Percentiles rank a stretch among this genome's conserved stretches.
These are phyloP conservation scores for Lizonia empirigonia DNA, from an alignment of 2,329 filamentous ascomycete species.

Conservation along the genomic window DNA sequence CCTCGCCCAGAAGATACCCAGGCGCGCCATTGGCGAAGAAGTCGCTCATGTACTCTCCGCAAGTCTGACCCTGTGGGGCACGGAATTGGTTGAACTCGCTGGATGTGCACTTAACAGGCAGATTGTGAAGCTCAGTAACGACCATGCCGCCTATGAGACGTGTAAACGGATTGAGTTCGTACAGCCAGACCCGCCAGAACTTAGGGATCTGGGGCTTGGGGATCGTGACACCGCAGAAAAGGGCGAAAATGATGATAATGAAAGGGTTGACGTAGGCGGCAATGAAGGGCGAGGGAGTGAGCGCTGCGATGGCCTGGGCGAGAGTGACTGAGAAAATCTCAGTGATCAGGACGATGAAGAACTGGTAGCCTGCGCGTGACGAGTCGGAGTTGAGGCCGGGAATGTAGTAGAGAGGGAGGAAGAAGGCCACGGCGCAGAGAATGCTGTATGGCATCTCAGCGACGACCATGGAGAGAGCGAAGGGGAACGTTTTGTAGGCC, in stretches of 20 bases:
- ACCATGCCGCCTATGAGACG: conserved; percentile 81
- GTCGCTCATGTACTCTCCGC: conserved; percentile 74
- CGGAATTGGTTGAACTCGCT: conserved; percentile 71
- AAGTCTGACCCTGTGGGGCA: conserved; percentile 68
- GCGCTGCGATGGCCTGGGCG: conserved; percentile 72
- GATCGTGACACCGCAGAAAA: conserved; percentile 89
- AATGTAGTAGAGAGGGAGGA: conserved; percentile 83
- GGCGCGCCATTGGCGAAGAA: conserved; percentile 72
- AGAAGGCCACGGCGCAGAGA: conserved; percentile 80
- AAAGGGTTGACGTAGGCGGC: conserved; percentile 76
- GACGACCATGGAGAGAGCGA: conserved; percentile 76
- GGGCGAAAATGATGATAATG: conserved; percentile 69
- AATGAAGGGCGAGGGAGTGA: conserved; percentile 80
- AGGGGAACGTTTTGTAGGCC: conserved; percentile 82
- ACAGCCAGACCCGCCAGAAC: conserved; percentile 82
- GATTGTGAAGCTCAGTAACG: conserved; percentile 73
- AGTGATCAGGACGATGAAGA: conserved; percentile 81
- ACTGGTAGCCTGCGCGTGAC: conserved; percentile 79
- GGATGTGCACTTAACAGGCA: conserved; percentile 64
- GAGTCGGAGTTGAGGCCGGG: conserved; percentile 70
- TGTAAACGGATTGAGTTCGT: conserved; percentile 83
- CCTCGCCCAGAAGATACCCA: conserved; percentile 73
- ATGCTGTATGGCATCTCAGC: conserved; percentile 86
- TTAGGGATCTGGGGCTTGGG: conserved; percentile 76
- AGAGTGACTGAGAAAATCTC: conserved; percentile 85